Evolutionary conservation across 495 filamentous ascomycete genomes (phyloP).

Genomic region (Niebla homalea): DNA sequence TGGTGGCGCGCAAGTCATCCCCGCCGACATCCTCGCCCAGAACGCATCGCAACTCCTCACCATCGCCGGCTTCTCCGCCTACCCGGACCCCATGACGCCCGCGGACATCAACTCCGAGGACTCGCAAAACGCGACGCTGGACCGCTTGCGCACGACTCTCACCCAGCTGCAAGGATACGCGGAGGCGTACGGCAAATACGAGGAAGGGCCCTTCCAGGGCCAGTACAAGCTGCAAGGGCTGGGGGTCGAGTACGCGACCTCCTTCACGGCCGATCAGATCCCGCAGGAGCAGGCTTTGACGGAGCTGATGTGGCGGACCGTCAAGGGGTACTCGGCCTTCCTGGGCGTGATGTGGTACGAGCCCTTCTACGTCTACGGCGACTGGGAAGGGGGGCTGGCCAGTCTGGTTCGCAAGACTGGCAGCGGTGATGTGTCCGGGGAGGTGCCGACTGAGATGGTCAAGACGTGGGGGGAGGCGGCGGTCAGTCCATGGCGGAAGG

Average conservation of each 20-base stretch:
- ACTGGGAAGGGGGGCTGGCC: slow-evolving; percentile 13
- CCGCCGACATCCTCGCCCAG: slow-evolving; percentile 3
- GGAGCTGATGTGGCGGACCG: slow-evolving; percentile 12
- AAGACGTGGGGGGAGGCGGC: slow-evolving; percentile 13
- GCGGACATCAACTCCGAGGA: slow-evolving; percentile 9
- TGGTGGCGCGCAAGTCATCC: slow-evolving; percentile 2
- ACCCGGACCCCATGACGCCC: slow-evolving; percentile 14
- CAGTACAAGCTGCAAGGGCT: slow-evolving; percentile 12
- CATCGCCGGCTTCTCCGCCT: slow-evolving; percentile 15
- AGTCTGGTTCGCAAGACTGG: slow-evolving; percentile 4
- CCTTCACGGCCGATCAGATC: not conserved
- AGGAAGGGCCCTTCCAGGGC: slow-evolving; percentile 5
- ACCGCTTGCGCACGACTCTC: slow-evolving; percentile 5
- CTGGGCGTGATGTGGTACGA: slow-evolving; percentile 15
- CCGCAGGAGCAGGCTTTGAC: slow-evolving; percentile 12
- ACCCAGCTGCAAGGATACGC: slow-evolving; percentile 11
- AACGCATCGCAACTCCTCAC: slow-evolving; percentile 9
- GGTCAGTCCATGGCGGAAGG: not conserved
- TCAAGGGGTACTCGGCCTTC: slow-evolving; percentile 7
- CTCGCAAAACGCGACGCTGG: not conserved
- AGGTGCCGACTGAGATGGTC: slow-evolving; percentile 11
- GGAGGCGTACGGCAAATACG: slow-evolving; percentile 10
- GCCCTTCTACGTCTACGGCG: slow-evolving; percentile 12
- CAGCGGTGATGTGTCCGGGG: not conserved
- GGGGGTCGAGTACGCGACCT: slow-evolving; percentile 15